Conservation (phyloP, 164 flowering plant species). For the Umbilicus rupestris region DNA sequence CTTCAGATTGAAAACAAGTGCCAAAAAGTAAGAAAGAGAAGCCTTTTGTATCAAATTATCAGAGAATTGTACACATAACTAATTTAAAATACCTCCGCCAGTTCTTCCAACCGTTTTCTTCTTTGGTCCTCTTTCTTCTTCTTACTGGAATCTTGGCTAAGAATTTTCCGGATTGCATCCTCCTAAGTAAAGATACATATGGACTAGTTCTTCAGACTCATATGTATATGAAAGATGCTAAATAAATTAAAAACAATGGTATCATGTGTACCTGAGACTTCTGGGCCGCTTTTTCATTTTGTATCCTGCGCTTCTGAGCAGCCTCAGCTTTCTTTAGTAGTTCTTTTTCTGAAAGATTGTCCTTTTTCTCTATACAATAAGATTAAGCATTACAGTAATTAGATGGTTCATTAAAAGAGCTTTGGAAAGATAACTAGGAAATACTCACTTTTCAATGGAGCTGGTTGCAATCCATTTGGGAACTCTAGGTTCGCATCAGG, state of each 20-base stretch:
- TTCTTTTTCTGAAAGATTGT: slow-evolving; percentile 82
- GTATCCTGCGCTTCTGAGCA: slow-evolving; percentile 87
- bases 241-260: neutral
- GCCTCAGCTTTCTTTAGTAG: slow-evolving; percentile 94
- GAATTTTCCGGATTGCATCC: slow-evolving; percentile 87
- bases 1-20: slow-evolving; percentile 25
- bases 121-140: slow-evolving; percentile 78
- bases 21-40: neutral
- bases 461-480: slow-evolving; percentile 86
- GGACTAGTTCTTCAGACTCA: neutral
- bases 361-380: slow-evolving; percentile 68
- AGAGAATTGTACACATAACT: neutral
- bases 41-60: neutral
- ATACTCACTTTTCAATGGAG: slow-evolving; percentile 75
- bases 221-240: neutral
- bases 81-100: slow-evolving; percentile 64
- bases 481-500: slow-evolving; percentile 53
- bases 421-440: neutral
- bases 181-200: slow-evolving; percentile 39
- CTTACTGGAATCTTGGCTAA: slow-evolving; percentile 88
- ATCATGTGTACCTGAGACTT: slow-evolving; percentile 66
- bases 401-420: slow-evolving; percentile 1
- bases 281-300: slow-evolving; percentile 80
- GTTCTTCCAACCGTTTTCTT: slow-evolving; percentile 76
- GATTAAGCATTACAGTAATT: slow-evolving; percentile 1